Conservation (phyloP, 768 basidiomycete genomes). For the Boletus rubescentipes region DNA sequence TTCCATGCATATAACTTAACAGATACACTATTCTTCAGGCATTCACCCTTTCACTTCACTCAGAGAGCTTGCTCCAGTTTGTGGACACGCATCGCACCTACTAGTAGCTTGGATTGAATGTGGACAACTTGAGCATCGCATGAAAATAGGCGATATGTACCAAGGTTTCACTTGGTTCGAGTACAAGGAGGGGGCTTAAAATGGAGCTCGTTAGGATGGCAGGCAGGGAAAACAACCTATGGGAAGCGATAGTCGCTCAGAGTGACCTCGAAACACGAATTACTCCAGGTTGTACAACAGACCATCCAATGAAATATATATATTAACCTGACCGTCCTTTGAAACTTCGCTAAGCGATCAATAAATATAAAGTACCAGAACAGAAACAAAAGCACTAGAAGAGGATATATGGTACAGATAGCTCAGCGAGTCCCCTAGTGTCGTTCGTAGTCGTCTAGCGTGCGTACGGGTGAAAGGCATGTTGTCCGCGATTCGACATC, state of each 20-base stretch:
- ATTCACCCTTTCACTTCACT: too few species aligned
- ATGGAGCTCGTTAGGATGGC: too few species aligned
- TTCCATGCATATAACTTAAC: too few species aligned
- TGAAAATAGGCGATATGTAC: not conserved
- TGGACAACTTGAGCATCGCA: conserved; percentile 2
- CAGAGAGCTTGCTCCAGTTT: too few species aligned
- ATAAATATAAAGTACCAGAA: conserved; percentile 17
- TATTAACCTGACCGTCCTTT: not conserved
- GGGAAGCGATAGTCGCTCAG: not conserved
- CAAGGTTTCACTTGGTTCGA: conserved; percentile 4
- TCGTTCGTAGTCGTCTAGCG: conserved; percentile 31
- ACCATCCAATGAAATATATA: too few species aligned
- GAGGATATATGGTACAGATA: conserved; percentile 34
- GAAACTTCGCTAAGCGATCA: conserved; percentile 1
- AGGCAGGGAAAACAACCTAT: not conserved
- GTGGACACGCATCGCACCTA: not conserved
- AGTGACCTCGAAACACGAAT: too few species aligned
- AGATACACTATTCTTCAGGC: too few species aligned
- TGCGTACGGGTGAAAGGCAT: conserved; percentile 66
- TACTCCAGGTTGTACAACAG: conserved; percentile 12
- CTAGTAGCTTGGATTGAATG: conserved; percentile 11
- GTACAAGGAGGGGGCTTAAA: conserved; percentile 2
- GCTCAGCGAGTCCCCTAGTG: not conserved
- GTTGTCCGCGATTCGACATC: conserved; percentile 52
- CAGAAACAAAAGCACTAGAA: conserved; percentile 19